phyloP scores from a whole-genome alignment of 2,329 filamentous ascomycete genomes.

The Alternaria ethzedia region DNA sequence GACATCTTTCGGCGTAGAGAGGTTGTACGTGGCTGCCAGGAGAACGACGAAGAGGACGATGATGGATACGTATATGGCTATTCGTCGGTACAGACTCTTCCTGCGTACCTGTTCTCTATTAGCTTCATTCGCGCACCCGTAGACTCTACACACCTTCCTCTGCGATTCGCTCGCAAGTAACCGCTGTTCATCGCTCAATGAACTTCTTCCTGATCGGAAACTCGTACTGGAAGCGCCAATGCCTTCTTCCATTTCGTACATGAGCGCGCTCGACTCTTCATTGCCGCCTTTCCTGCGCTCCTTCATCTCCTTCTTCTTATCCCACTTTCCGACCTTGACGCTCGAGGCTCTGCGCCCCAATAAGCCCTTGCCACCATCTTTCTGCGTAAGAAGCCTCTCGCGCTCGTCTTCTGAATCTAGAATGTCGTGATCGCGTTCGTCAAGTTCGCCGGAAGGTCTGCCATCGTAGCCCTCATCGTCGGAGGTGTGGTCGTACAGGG shows the following conservation, averaged over 20 bases:
- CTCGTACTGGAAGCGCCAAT: conserved; percentile 65
- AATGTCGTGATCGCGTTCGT: conserved; percentile 48
- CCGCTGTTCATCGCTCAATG: conserved; percentile 57
- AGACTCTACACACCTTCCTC: conserved; percentile 33
- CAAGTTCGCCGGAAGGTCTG: conserved; percentile 45
- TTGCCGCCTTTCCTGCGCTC: conserved; percentile 53
- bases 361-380: conserved; percentile 30
- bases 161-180: conserved; percentile 60
- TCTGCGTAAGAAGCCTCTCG: conserved; percentile 49
- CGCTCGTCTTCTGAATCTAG: conserved; percentile 56
- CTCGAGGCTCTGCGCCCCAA: conserved; percentile 36
- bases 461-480: conserved; percentile 42
- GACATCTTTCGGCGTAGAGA: conserved; percentile 49
- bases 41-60: conserved; percentile 62
- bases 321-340: conserved; percentile 39
- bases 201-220: conserved; percentile 45
- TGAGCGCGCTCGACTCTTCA: conserved; percentile 75
- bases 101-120: conserved; percentile 29
- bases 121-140: conserved; percentile 45
- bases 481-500: conserved; percentile 39
- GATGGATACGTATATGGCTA: conserved; percentile 53
- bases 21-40: conserved; percentile 62
- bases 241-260: conserved; percentile 92
- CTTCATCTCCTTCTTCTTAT: conserved; percentile 32
- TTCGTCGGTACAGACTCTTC: conserved; percentile 49